Base-by-base conservation (phyloP, 495 filamentous ascomycete genomes). In the Hypoxylon perforatum region DNA sequence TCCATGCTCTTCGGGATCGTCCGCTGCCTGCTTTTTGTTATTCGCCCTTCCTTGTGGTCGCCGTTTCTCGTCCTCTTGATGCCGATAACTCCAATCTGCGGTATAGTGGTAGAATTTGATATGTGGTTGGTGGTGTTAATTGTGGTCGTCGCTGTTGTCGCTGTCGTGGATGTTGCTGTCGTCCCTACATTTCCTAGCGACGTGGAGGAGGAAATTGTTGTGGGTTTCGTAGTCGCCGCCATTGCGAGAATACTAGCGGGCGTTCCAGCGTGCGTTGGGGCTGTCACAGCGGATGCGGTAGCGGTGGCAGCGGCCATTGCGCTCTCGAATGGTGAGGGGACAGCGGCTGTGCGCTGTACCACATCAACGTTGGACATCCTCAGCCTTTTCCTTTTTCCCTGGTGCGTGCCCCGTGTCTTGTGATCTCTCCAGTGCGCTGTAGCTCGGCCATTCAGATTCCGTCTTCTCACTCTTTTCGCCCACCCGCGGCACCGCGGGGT, bases 1-100 rank as follows among this genome's bases (percentile, higher is more conserved):
- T 70, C 93, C 93, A 81, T 84, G 73, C 67, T 76, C 64, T 75
- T 75, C 1, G 58, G 57, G 35, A 72, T 61, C 42, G 63, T 50
- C 51, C 72, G 60, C 53, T 69, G 70, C 63, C 72, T 65, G 49
- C 63, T 75, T 58, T 75, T 75, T 45, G 67, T 61, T 54, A 60
- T 63, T 56, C 72, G 63, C 41, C 66, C 70, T 25, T 75, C 72
- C 63, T 64, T 72, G 17, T 75, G 64, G 17, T 75, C 72, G 41
- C 63, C 68, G 54, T 66, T 57, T 51, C 72, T 63, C 48, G 72
- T 66, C 46, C 72, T 65, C 39, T 75, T 75, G 1, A 67, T 72
- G 42, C 72, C 72, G 52, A 72, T 67, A 33, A 66, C 56, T 46
- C 64, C 67, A 41, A 61, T 63, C 14, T 57, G 63, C 18, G 50